Percentiles rank a stretch among this genome's conserved stretches.
Evolutionary conservation across 2,329 filamentous ascomycete genomes (phyloP).

Genomic region (Sclerotinia sclerotiorum): DNA sequence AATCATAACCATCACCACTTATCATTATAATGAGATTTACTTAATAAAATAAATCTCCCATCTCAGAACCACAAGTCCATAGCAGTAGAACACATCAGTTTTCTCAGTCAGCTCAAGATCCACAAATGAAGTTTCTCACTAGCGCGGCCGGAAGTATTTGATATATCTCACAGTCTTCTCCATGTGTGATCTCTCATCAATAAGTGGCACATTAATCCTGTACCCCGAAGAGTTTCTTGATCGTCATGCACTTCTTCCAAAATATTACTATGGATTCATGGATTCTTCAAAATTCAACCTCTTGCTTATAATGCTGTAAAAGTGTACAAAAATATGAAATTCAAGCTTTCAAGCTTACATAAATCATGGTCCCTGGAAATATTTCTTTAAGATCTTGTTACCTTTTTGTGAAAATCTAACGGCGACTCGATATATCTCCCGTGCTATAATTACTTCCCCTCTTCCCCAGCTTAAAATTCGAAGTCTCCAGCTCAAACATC

Average conservation of each 20-base stretch:
- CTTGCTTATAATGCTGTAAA: neutral
- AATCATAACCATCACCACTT: neutral
- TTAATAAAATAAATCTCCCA: neutral
- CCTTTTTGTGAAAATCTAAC: neutral
- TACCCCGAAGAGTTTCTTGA: too few relatives aligned
- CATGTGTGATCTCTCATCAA: neutral
- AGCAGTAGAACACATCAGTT: too few relatives aligned
- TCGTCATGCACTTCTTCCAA: neutral
- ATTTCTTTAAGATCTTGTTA: neutral
- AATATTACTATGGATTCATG: neutral
- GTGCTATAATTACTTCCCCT: too few relatives aligned
- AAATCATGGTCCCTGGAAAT: neutral
- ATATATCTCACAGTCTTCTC: neutral
- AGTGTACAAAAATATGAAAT: neutral
- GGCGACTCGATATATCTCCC: too few relatives aligned
- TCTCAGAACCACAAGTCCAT: neutral
- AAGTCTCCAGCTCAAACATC: too few relatives aligned
- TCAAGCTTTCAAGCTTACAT: neutral
- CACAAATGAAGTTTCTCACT: neutral
- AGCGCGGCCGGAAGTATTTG: neutral
- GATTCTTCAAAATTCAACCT: conserved; percentile 3
- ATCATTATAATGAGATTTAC: neutral
- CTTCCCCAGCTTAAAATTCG: too few relatives aligned
- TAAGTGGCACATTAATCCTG: neutral
- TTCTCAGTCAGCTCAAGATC: neutral